A percentile compares a stretch with the other conserved stretches of the same genome.
These are phyloP conservation scores for Lasiodiplodia hormozganensis DNA, from an alignment of 2,329 filamentous ascomycete species.

Conservation along the genomic window DNA sequence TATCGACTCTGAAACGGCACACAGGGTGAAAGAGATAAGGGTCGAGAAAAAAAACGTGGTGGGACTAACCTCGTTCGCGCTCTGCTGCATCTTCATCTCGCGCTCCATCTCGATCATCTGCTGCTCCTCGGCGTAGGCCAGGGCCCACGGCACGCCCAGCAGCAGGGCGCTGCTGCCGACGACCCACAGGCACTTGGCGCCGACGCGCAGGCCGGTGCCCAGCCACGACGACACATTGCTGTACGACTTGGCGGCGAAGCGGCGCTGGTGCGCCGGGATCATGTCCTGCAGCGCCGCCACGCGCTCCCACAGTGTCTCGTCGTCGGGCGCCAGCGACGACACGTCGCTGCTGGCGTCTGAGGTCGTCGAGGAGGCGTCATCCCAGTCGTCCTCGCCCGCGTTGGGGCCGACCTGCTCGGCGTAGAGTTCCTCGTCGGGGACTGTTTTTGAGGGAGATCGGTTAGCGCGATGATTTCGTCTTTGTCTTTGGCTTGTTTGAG, in stretches of 20 bases:
- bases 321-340: slow-evolving; percentile 16
- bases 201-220: slow-evolving; percentile 69
- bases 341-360: slow-evolving; percentile 51
- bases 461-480: neutral
- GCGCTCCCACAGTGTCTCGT: slow-evolving; percentile 50
- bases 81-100: slow-evolving; percentile 94
- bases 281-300: slow-evolving; percentile 54
- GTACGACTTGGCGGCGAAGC: slow-evolving; percentile 49
- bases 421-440: slow-evolving; percentile 94
- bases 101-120: slow-evolving; percentile 97
- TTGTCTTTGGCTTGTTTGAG: neutral
- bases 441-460: slow-evolving; percentile 42
- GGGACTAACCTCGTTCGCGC: slow-evolving; percentile 75
- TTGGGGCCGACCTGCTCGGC: slow-evolving; percentile 69
- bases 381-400: slow-evolving; percentile 80
- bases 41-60: neutral
- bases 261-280: slow-evolving; percentile 52
- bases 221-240: slow-evolving; percentile 64
- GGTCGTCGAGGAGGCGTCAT: slow-evolving; percentile 72
- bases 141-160: slow-evolving; percentile 89
- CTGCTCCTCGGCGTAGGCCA: slow-evolving; percentile 95
- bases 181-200: slow-evolving; percentile 89
- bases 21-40: neutral
- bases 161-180: slow-evolving; percentile 88
- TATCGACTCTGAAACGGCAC: neutral